A percentile compares a stretch with the other conserved stretches of the same genome.
phyloP scores from a whole-genome alignment of 495 filamentous ascomycete species.

The Neurospora sublineolata region DNA sequence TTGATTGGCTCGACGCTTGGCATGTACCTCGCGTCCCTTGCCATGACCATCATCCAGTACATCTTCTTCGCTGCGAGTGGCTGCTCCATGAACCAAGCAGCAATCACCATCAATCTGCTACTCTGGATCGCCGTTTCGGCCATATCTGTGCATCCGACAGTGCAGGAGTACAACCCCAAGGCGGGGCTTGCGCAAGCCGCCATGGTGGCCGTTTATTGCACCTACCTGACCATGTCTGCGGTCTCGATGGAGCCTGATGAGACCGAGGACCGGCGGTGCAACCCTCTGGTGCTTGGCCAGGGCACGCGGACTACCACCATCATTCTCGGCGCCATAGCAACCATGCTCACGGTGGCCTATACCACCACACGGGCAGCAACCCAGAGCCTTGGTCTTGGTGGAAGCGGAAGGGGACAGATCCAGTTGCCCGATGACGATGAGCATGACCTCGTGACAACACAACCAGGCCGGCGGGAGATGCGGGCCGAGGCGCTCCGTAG shows the following conservation, averaged over 20 bases:
- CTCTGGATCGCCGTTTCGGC: slow-evolving; percentile 71
- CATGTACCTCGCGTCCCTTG: slow-evolving; percentile 84
- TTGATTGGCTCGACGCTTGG: slow-evolving; percentile 84
- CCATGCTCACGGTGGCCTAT: slow-evolving; percentile 94
- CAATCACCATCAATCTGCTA: slow-evolving; percentile 69
- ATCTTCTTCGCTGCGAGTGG: slow-evolving; percentile 79
- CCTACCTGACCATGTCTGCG: slow-evolving; percentile 95
- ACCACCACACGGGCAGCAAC: slow-evolving; percentile 95
- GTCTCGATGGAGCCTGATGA: slow-evolving; percentile 95
- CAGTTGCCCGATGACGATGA: slow-evolving; percentile 49
- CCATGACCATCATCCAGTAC: slow-evolving; percentile 95
- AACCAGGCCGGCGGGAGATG: slow-evolving; percentile 84
- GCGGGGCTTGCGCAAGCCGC: slow-evolving; percentile 92
- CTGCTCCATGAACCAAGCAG: slow-evolving; percentile 89
- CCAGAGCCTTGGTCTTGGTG: slow-evolving; percentile 74
- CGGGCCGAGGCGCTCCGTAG: slow-evolving; percentile 79
- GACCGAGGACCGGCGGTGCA: slow-evolving; percentile 68
- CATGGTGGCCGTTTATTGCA: slow-evolving; percentile 97
- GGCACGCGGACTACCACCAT: slow-evolving; percentile 84
- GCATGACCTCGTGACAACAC: slow-evolving; percentile 81
- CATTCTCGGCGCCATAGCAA: slow-evolving; percentile 84
- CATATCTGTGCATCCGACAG: slow-evolving; percentile 76
- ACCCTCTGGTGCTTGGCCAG: slow-evolving; percentile 78
- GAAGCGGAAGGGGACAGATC: slow-evolving; percentile 44
- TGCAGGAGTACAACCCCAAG: slow-evolving; percentile 87